A percentile compares a stretch with the other conserved stretches of the same genome.
Conservation (phyloP, 2,329 filamentous ascomycete genomes). For the Fusarium denticulatum region DNA sequence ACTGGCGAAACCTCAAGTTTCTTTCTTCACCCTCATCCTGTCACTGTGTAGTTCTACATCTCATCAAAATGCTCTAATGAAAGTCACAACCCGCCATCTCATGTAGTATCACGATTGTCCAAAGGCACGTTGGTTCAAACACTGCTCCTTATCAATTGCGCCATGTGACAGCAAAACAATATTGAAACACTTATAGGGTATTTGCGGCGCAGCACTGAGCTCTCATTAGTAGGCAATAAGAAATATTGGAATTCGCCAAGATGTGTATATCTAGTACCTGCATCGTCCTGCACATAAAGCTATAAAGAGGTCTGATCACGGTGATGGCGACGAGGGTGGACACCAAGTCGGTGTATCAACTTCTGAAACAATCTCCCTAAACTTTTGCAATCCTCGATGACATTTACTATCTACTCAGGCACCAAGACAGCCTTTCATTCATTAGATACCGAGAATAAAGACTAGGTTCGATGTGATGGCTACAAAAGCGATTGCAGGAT, state of each 20-base stretch:
- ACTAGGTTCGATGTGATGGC: not conserved
- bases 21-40: not conserved
- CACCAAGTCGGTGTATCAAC: not conserved
- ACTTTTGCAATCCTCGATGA: not conserved
- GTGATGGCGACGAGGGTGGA: not conserved
- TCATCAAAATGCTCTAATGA: not conserved
- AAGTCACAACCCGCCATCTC: not conserved
- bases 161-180: not conserved
- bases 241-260: not conserved
- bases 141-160: not conserved
- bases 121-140: not conserved
- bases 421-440: not conserved
- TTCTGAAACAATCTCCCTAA: conserved; percentile 15
- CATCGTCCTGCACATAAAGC: not conserved
- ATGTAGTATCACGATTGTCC: not conserved
- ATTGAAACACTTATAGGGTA: not conserved
- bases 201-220: too few species aligned
- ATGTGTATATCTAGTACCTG: not conserved
- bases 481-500: not conserved
- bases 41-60: not conserved
- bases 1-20: not conserved
- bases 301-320: not conserved
- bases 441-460: not conserved
- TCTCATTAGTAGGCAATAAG: not conserved
- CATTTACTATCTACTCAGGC: not conserved